Evolutionary conservation across 2,329 filamentous ascomycete species (phyloP).

Genomic region (Scopulariopsis brevicaulis): DNA sequence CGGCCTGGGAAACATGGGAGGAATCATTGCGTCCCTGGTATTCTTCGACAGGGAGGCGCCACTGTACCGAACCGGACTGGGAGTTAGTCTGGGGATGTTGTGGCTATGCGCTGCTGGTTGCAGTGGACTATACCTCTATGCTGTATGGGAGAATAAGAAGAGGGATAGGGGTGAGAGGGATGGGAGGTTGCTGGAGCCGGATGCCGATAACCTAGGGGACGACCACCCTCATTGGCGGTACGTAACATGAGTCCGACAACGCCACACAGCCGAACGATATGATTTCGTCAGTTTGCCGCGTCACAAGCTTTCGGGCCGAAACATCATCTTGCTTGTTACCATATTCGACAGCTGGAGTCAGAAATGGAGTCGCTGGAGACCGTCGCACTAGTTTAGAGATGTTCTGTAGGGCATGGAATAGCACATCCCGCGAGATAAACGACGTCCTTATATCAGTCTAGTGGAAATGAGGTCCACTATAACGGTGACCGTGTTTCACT

Average conservation of each 20-base stretch:
- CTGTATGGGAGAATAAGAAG: slow-evolving; percentile 22
- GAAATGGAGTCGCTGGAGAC: too few relatives aligned
- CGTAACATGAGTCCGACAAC: background rate
- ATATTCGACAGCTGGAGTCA: too few relatives aligned
- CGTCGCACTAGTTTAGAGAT: too few relatives aligned
- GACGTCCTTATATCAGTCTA: too few relatives aligned
- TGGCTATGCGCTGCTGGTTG: slow-evolving; percentile 28
- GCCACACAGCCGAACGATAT: background rate
- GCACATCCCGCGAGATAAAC: too few relatives aligned
- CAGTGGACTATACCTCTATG: slow-evolving; percentile 14
- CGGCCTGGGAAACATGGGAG: slow-evolving; percentile 67
- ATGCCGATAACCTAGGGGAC: slow-evolving; percentile 23
- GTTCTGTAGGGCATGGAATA: too few relatives aligned
- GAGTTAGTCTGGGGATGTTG: slow-evolving; percentile 30
- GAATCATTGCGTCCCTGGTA: slow-evolving; percentile 57
- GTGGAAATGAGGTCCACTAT: too few relatives aligned
- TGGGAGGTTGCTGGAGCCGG: slow-evolving; percentile 14
- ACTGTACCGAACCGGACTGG: slow-evolving; percentile 35
- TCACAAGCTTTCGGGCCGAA: too few relatives aligned
- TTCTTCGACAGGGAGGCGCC: slow-evolving; percentile 37
- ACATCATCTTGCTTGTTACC: too few relatives aligned
- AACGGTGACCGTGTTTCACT: too few relatives aligned
- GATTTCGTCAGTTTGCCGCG: too few relatives aligned
- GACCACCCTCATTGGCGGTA: slow-evolving; percentile 16
- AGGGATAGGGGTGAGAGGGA: slow-evolving; percentile 19